Percentiles rank a stretch among this genome's conserved stretches.
Conservation (phyloP, 1,139 yeast species). For the Suhomyces maxii region DNA sequence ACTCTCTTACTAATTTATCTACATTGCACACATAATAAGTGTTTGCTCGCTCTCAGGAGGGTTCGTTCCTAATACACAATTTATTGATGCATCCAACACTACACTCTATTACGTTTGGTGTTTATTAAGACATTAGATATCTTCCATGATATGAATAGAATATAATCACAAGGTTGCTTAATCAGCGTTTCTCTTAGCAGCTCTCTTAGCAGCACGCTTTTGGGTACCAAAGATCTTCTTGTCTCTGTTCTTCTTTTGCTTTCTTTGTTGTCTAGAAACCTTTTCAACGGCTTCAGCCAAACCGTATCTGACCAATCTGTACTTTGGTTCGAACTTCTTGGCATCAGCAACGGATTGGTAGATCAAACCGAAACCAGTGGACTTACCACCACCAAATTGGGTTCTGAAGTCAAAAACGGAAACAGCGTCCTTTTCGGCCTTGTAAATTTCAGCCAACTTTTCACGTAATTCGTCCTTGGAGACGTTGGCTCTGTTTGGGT, state of each 20-base stretch:
- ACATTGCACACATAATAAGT: too few relatives aligned
- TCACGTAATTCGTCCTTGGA: constrained; percentile 99
- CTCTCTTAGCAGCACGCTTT: constrained; percentile 89
- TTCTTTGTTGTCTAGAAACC: constrained; percentile 99
- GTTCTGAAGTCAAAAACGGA: constrained; percentile 99
- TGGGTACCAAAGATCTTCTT: constrained; percentile 99
- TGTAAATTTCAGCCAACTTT: constrained; percentile 94
- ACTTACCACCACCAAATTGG: constrained; percentile 99
- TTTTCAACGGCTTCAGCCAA: constrained; percentile 94
- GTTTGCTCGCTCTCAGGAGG: too few relatives aligned
- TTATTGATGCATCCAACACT: constrained; percentile 13
- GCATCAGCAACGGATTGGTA: constrained; percentile 98
- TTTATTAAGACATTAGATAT: constrained; percentile 1
- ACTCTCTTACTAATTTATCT: too few relatives aligned
- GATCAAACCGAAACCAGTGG: constrained; percentile 98
- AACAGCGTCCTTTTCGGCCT: constrained; percentile 97
- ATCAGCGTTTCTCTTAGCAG: constrained; percentile 69
- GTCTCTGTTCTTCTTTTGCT: constrained; percentile 99
- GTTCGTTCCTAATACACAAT: constrained; percentile 8
- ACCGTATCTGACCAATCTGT: constrained; percentile 99
- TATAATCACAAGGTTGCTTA: constrained; percentile 23
- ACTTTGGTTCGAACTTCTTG: constrained; percentile 97
- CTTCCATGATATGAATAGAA: constrained; percentile 8
- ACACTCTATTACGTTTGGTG: constrained; percentile 3
- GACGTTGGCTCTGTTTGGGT: constrained; percentile 99